Conservation (phyloP, 2,329 filamentous ascomycete species). For the Arthrocladium fulminans region DNA sequence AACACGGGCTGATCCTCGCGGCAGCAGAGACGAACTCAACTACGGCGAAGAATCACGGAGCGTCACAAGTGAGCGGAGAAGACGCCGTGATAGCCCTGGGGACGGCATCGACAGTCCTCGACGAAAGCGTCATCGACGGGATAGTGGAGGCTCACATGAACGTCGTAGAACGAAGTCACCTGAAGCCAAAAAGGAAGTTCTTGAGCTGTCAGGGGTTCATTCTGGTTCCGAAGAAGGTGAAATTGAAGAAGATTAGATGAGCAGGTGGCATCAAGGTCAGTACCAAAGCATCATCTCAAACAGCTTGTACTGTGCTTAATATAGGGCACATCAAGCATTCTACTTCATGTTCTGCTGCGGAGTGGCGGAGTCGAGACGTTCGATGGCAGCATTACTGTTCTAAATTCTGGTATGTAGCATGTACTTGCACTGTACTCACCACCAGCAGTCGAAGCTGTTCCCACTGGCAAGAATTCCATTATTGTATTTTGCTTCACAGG, state of each 20-base stretch:
- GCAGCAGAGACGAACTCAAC: constrained; percentile 77
- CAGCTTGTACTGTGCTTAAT: constrained; percentile 9
- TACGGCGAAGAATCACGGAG: constrained; percentile 64
- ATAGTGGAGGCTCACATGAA: constrained; percentile 40
- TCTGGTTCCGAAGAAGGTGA: constrained; percentile 96
- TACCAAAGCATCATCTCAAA: background rate
- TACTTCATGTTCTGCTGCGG: background rate
- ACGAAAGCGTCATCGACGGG: constrained; percentile 45
- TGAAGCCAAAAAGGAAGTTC: constrained; percentile 27
- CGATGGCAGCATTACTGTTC: background rate
- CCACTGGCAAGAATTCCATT: background rate
- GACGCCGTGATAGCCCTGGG: constrained; percentile 71
- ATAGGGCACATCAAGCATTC: constrained; percentile 6
- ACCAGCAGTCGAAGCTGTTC: background rate
- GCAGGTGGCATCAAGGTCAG: constrained; percentile 1
- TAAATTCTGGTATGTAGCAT: constrained; percentile 4
- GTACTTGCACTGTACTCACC: background rate
- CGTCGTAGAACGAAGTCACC: constrained; percentile 47
- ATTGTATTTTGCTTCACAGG: background rate
- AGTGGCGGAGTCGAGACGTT: background rate
- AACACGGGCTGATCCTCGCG: constrained; percentile 67
- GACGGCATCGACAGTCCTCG: constrained; percentile 52
- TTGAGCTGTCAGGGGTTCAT: constrained; percentile 55
- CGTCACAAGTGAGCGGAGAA: constrained; percentile 53
- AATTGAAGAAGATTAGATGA: constrained; percentile 66